Percentiles rank a stretch among this genome's conserved stretches.
phyloP scores from a whole-genome alignment of 1,139 yeast species.

The Nakaseomyces bracarensis region DNA sequence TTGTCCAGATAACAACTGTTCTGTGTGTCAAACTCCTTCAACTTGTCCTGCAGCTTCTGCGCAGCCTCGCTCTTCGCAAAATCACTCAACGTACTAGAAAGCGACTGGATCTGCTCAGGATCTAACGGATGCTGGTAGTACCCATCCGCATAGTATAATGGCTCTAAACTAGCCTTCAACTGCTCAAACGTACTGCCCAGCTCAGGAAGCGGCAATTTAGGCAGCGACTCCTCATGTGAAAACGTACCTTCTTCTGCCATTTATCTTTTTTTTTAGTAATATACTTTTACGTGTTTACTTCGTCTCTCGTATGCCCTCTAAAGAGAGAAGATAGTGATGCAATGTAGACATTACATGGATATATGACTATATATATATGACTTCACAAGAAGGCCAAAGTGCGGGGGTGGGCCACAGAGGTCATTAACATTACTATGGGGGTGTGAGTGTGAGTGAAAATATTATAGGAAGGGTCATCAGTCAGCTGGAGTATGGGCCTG shows the following conservation, averaged over 20 bases:
- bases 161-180: conserved; percentile 26
- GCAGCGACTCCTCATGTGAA: conserved; percentile 19
- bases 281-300: no score
- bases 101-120: conserved; percentile 17
- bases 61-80: conserved; percentile 40
- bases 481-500: no score
- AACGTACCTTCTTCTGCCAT: conserved; percentile 12
- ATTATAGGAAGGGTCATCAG: no score
- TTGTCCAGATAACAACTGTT: conserved; percentile 53
- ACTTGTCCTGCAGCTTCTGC: conserved; percentile 45
- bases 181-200: conserved; percentile 19
- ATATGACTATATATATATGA: no score
- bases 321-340: no score
- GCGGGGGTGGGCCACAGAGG: no score
- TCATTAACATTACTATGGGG: no score
- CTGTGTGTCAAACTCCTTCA: conserved; percentile 37
- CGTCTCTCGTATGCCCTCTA: no score
- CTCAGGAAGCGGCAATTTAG: conserved; percentile 27
- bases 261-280: background rate
- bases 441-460: no score
- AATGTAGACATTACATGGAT: no score
- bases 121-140: conserved; percentile 27
- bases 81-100: conserved; percentile 31
- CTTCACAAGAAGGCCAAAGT: no score
- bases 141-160: conserved; percentile 30